phyloP scores from a whole-genome alignment of 2,329 filamentous ascomycete genomes.

The Setomelanomma holmii region DNA sequence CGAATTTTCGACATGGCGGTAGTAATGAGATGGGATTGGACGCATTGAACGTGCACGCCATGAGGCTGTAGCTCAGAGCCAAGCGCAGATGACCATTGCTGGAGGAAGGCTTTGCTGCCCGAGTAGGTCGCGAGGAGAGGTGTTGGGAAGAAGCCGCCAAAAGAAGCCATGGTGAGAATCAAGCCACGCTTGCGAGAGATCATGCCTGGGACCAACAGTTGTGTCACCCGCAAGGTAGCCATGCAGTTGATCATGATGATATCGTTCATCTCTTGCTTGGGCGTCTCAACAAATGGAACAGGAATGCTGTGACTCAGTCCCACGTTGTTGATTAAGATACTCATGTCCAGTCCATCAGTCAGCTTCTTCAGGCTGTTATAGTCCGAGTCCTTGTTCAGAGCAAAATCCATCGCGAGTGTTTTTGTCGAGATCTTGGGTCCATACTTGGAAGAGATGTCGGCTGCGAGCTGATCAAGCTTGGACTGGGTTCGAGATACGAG shows the following conservation, averaged over 20 bases:
- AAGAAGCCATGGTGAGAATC: conserved; percentile 96
- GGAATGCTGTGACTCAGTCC: conserved; percentile 94
- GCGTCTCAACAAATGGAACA: conserved; percentile 83
- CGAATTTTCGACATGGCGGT: conserved; percentile 98
- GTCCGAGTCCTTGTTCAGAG: conserved; percentile 78
- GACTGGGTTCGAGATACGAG: conserved; percentile 95
- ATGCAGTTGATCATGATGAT: conserved; percentile 97
- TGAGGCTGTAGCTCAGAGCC: conserved; percentile 80
- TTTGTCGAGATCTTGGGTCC: conserved; percentile 71
- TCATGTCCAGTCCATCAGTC: conserved; percentile 77
- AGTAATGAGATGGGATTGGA: conserved; percentile 91
- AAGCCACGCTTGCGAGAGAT: conserved; percentile 82
- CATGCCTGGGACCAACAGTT: conserved; percentile 85
- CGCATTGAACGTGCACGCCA: conserved; percentile 87
- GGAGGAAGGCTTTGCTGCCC: conserved; percentile 96
- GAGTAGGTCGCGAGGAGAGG: conserved; percentile 95
- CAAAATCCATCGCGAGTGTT: conserved; percentile 89
- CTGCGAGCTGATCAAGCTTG: conserved; percentile 80
- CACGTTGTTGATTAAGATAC: conserved; percentile 95
- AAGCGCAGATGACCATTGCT: conserved; percentile 91
- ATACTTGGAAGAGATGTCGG: conserved; percentile 77
- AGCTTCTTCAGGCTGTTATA: conserved; percentile 75
- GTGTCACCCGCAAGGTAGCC: conserved; percentile 86
- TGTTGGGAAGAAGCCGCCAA: conserved; percentile 90
- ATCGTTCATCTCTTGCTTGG: conserved; percentile 78